phyloP scores from a whole-genome alignment of 2,329 filamentous ascomycete genomes.

The Fusarium acutatum region DNA sequence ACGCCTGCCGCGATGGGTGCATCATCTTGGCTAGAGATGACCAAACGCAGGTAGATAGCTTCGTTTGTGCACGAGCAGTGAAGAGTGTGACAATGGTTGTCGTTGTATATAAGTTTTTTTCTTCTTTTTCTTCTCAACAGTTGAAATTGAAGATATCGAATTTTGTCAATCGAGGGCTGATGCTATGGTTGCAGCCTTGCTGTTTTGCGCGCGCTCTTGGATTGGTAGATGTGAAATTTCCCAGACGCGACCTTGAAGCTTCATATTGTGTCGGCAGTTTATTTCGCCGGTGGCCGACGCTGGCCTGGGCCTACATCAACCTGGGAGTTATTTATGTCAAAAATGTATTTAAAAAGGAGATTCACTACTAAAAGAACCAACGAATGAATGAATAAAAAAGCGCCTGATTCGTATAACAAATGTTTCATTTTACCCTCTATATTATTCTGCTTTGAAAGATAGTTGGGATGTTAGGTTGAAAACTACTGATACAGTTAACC shows the following conservation, averaged over 20 bases:
- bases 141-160: neutral
- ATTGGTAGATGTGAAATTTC: slow-evolving; percentile 39
- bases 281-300: slow-evolving; percentile 39
- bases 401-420: neutral
- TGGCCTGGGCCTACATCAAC: neutral
- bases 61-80: neutral
- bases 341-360: neutral
- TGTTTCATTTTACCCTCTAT: too few relatives aligned
- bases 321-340: neutral
- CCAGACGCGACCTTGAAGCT: slow-evolving; percentile 23
- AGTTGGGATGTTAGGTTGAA: neutral
- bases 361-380: neutral
- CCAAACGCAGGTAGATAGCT: neutral
- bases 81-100: neutral
- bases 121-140: neutral
- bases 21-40: slow-evolving; percentile 60
- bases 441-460: neutral
- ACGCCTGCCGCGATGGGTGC: slow-evolving; percentile 91
- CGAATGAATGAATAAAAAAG: neutral
- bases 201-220: slow-evolving; percentile 19
- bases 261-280: slow-evolving; percentile 33
- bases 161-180: neutral
- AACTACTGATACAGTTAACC: neutral
- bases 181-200: slow-evolving; percentile 16
- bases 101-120: too few relatives aligned